Conservation (phyloP, 257 asterid genomes). For the Solanum paucissectum region DNA sequence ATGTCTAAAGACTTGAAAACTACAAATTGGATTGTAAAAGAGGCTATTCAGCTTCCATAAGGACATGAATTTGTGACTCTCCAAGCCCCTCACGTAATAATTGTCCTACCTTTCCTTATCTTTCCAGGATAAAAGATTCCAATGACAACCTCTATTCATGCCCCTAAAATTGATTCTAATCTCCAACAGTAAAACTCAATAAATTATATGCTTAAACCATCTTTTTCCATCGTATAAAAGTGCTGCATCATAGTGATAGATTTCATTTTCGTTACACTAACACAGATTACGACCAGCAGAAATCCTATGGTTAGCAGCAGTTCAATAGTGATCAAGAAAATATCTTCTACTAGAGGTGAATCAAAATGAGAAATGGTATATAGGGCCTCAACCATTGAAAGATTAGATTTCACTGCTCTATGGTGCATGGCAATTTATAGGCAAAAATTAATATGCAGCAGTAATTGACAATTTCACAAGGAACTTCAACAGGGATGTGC, state of each 20-base stretch:
- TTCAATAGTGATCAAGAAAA: neutral
- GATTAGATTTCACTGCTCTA: neutral
- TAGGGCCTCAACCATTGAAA: neutral
- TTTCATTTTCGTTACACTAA: neutral
- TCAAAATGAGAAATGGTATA: neutral
- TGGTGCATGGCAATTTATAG: neutral
- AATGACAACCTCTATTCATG: constrained; percentile 8
- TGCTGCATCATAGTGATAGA: neutral
- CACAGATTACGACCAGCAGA: neutral
- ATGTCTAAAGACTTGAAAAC: constrained; percentile 23
- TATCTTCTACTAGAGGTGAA: neutral
- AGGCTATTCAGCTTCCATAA: constrained; percentile 14
- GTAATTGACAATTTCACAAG: neutral
- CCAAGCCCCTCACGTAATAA: constrained; percentile 24
- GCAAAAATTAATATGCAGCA: neutral
- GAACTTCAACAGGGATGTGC: neutral
- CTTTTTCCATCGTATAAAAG: neutral
- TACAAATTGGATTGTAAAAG: constrained; percentile 24
- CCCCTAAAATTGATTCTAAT: neutral
- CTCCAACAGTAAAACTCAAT: neutral
- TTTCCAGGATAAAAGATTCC: constrained; percentile 20
- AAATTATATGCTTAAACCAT: neutral
- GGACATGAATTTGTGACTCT: constrained; percentile 30
- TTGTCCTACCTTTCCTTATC: constrained; percentile 41
- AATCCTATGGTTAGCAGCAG: neutral